A percentile compares a stretch with the other conserved stretches of the same genome.
Evolutionary conservation across 306 rosid genomes (phyloP).

Genomic region (Vicia faba): DNA sequence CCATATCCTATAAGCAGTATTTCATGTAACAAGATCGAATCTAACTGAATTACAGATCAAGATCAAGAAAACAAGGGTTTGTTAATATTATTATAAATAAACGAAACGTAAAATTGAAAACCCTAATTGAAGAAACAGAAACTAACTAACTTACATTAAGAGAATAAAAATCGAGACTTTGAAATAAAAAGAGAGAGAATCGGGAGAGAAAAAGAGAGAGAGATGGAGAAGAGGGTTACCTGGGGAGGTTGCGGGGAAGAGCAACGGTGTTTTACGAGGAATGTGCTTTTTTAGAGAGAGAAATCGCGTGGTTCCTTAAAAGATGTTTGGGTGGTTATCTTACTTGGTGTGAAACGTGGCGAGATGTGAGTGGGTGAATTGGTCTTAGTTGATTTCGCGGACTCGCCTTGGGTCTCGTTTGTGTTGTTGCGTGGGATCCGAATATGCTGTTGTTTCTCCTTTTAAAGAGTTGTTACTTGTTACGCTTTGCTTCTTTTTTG

Average conservation of each 20-base stretch:
- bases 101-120: background rate
- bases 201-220: background rate
- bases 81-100: background rate
- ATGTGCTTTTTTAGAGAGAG: background rate
- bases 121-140: background rate
- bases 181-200: background rate
- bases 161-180: constrained; percentile 5
- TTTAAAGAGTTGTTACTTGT: background rate
- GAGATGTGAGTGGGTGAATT: background rate
- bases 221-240: background rate
- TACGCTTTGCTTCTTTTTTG: background rate
- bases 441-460: background rate
- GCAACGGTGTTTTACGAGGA: background rate
- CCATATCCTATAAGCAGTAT: background rate
- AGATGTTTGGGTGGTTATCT: background rate
- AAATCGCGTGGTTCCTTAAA: constrained; percentile 36
- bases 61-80: constrained; percentile 21
- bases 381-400: background rate
- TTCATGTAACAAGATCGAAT: constrained; percentile 32
- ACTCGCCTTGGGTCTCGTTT: background rate
- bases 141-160: background rate
- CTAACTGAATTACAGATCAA: background rate
- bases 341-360: background rate
- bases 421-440: background rate
- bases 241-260: constrained; percentile 38